Percentiles rank a stretch among this genome's conserved stretches.
Evolutionary conservation across 495 filamentous ascomycete species (phyloP).

Genomic region (Aspergillus egyptiacus): DNA sequence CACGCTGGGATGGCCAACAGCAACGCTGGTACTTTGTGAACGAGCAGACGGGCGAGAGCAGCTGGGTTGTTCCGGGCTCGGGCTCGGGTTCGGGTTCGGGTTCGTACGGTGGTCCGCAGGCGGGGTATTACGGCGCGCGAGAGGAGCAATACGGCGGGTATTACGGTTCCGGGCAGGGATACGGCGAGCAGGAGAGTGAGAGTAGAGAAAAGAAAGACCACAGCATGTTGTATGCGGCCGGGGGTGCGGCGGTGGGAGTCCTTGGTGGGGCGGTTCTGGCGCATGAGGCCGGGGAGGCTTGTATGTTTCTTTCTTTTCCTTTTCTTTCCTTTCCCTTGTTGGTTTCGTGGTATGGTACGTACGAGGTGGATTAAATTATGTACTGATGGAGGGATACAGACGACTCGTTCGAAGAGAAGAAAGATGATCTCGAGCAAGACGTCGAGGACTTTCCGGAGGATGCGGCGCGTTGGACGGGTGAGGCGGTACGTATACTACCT

Average conservation of each 20-base stretch:
- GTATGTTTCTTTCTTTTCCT: constrained; percentile 26
- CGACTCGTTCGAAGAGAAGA: constrained; percentile 25
- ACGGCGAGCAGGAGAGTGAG: constrained; percentile 15
- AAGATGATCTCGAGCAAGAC: constrained; percentile 25
- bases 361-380: constrained; percentile 5
- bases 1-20: constrained; percentile 46
- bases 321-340: constrained; percentile 5
- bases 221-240: constrained; percentile 39
- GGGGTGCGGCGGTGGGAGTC: constrained; percentile 45
- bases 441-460: constrained; percentile 37
- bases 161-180: constrained; percentile 17
- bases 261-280: constrained; percentile 48
- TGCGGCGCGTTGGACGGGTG: constrained; percentile 34
- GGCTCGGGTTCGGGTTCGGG: constrained; percentile 11
- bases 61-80: constrained; percentile 42
- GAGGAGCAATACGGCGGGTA: constrained; percentile 2
- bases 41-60: constrained; percentile 46
- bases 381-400: constrained; percentile 20
- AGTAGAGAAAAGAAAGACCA: constrained; percentile 37
- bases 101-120: constrained; percentile 8
- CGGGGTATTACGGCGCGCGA: constrained; percentile 6
- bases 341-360: neutral
- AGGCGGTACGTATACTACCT: constrained; percentile 21
- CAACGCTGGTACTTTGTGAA: constrained; percentile 53
- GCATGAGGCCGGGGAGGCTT: constrained; percentile 37